Base-by-base conservation (phyloP, 2,329 filamentous ascomycete species). In the Dryadomyces quercus-mongolicae region DNA sequence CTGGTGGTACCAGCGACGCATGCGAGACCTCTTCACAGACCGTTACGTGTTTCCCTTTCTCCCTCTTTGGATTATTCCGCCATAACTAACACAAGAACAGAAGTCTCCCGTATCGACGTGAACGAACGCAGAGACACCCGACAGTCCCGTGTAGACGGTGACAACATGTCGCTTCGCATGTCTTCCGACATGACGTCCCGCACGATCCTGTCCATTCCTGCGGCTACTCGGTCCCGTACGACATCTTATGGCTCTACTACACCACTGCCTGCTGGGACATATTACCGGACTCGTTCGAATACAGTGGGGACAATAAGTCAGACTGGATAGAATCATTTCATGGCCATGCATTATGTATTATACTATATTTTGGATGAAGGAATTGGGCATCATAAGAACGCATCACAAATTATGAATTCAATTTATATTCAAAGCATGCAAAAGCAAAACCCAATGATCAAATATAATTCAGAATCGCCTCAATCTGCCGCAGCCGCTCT, bases 1-100 rank as follows among this genome's bases (percentile, higher is more conserved):
- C 12, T 64, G 62, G 62, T 64, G 60, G 62, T 63, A 64, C 21
- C 62, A 64, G 54, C 56, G 61, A n/a, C 57, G 58, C 12, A 62
- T 61, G 60, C 58, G 62, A 1, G 61, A 61, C 21, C n/a, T 61
- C 1, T 63, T 63, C 46, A 51, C 55, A 2, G 44, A 55, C 6
- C 56, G 58, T 60, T 42, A 42, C 38, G 12, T n/a, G 15, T 15
- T 21, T n/a, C n/a, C n/a, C n/a, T 25, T 16, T 40, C 8, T 12
- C 15, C 25, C n/a, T 18, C 31, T 18, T 10, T 2, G 2, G 5
- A 20, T 5, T 18, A 18, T 7, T 16, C 18, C 15, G 25, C 8
- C 22, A n/a, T 2, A 12, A 18, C 47, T 48, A 49, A 36, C 12
- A 18, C 31, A 21, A 13, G n/a, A n/a, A 21, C 21, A 58, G 57